Evolutionary conservation across 768 basidiomycete genomes (phyloP).

Genomic region (Calvatia gigantea): DNA sequence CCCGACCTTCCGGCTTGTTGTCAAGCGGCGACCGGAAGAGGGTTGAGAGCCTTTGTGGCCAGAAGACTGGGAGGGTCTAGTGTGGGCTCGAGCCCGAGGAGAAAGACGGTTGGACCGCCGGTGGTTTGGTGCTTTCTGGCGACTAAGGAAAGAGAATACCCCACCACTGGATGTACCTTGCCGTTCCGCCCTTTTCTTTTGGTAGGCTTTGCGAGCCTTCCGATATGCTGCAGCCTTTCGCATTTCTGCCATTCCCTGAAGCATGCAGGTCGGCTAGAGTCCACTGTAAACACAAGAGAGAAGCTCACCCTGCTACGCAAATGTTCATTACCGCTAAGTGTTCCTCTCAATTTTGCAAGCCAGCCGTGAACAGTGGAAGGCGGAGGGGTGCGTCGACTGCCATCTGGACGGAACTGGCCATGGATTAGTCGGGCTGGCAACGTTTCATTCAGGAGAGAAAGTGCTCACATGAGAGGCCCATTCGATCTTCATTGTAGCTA

Average conservation of each 20-base stretch:
- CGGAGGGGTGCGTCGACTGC: conserved; percentile 42
- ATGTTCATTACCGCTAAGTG: conserved; percentile 58
- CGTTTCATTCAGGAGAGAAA: neutral
- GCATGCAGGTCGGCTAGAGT: conserved; percentile 6
- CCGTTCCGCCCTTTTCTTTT: conserved; percentile 12
- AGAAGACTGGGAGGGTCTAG: neutral
- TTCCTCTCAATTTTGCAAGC: conserved; percentile 77
- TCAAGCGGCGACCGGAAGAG: neutral
- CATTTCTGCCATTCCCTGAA: conserved; percentile 70
- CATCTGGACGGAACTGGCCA: conserved; percentile 39
- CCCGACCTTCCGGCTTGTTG: neutral
- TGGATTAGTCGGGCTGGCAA: neutral
- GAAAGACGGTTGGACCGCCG: conserved; percentile 2
- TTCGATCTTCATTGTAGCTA: conserved; percentile 44
- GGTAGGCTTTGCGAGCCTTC: conserved; percentile 2
- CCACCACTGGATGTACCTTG: conserved; percentile 18
- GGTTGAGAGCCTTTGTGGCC: neutral
- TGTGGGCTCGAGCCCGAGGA: neutral
- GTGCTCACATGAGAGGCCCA: conserved; percentile 42
- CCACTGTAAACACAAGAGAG: neutral
- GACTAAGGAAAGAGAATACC: conserved; percentile 22
- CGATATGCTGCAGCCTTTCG: conserved; percentile 37
- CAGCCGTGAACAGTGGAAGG: conserved; percentile 70
- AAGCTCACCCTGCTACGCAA: conserved; percentile 45
- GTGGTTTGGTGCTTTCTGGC: conserved; percentile 1